Percentiles rank a stretch among this genome's conserved stretches.
phyloP scores from a whole-genome alignment of 2,329 filamentous ascomycete species.

The Ampelomyces quisqualis region DNA sequence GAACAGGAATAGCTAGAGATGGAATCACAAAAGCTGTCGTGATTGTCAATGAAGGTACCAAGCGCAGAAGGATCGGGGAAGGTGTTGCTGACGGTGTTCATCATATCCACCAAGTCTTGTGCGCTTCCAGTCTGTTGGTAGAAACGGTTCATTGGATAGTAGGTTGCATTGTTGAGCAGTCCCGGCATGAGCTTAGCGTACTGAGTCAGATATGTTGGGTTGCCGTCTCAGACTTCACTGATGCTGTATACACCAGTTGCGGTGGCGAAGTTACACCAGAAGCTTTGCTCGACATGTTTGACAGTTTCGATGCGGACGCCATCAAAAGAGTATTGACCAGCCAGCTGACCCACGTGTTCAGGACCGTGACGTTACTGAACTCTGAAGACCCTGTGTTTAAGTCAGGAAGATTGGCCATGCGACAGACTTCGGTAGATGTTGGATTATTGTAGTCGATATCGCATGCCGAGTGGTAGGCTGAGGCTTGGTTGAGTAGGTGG shows the following conservation, averaged over 20 bases:
- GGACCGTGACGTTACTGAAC: conserved; percentile 24
- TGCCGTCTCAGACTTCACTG: conserved; percentile 61
- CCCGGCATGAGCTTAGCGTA: conserved; percentile 60
- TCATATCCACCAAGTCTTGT: conserved; percentile 39
- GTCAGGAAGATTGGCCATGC: conserved; percentile 35
- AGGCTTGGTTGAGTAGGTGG: conserved; percentile 41
- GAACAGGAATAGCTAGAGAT: conserved; percentile 43
- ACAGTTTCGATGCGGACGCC: conserved; percentile 63
- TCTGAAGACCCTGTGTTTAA: conserved; percentile 29
- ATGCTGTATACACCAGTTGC: conserved; percentile 61
- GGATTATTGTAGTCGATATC: conserved; percentile 37
- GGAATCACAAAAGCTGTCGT: conserved; percentile 45
- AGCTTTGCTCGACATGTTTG: conserved; percentile 61
- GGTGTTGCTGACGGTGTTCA: conserved; percentile 33
- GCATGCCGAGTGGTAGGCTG: conserved; percentile 30
- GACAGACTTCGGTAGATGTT: conserved; percentile 33
- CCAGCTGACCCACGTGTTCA: conserved; percentile 35
- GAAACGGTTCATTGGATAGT: conserved; percentile 44
- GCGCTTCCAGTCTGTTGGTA: conserved; percentile 37
- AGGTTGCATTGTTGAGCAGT: conserved; percentile 61
- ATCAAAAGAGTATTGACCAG: conserved; percentile 46
- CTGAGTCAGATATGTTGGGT: conserved; percentile 53
- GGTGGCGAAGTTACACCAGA: conserved; percentile 57
- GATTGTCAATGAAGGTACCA: conserved; percentile 45
- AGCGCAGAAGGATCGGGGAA: conserved; percentile 41